Conservation (phyloP, 345 rosid species). For the Hibiscus mutabilis region DNA sequence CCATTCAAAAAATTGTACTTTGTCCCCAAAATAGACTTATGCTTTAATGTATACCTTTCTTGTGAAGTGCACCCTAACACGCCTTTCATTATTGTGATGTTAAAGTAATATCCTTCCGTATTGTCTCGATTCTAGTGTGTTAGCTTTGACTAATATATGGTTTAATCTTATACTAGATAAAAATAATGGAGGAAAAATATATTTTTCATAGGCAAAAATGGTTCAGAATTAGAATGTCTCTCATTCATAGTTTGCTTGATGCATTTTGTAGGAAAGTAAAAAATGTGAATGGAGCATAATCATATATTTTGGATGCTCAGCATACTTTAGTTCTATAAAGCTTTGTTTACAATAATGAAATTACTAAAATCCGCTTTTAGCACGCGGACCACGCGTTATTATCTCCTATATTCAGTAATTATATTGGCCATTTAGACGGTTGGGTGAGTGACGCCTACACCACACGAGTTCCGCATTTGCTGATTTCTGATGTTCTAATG, state of each 20-base stretch:
- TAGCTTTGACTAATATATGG: neutral
- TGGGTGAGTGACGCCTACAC: neutral
- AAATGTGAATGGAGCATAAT: neutral
- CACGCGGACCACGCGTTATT: neutral
- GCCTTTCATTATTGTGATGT: neutral
- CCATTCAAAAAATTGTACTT: no score
- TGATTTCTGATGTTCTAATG: neutral
- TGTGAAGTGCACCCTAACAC: neutral
- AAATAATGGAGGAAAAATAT: neutral
- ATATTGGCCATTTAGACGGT: neutral
- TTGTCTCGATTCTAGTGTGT: neutral
- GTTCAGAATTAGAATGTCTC: neutral
- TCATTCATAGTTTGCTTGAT: neutral
- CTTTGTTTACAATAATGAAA: neutral
- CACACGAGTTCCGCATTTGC: neutral
- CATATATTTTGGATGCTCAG: neutral
- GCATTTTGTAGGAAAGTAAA: neutral
- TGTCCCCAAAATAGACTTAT: neutral
- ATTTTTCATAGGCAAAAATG: neutral
- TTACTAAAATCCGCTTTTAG: neutral
- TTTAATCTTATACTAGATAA: neutral
- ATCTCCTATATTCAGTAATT: neutral
- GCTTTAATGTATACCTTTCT: neutral
- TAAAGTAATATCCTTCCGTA: neutral
- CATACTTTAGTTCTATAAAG: neutral